phyloP scores from a whole-genome alignment of 805 yeast genomes.

The Zygotorulaspora chibaensis region DNA sequence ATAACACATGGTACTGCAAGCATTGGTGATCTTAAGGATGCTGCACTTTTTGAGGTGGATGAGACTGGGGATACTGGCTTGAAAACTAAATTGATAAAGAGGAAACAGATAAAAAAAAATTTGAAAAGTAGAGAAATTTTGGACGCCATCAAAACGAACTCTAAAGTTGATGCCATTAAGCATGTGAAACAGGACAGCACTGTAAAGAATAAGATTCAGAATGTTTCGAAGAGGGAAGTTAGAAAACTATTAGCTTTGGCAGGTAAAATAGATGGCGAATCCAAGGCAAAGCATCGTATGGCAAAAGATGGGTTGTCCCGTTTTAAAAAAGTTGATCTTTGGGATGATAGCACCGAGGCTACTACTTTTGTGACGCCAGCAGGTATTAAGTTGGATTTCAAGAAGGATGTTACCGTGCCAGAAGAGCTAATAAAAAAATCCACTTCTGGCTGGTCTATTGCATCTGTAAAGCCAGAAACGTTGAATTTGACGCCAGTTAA shows the following conservation, averaged over 20 bases:
- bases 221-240: slow-evolving; percentile 60
- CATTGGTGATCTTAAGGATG: slow-evolving; percentile 24
- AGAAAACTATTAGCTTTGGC: slow-evolving; percentile 67
- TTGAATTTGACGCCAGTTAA: slow-evolving; percentile 47
- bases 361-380: slow-evolving; percentile 25
- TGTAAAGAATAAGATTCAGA: slow-evolving; percentile 47
- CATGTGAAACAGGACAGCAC: slow-evolving; percentile 37
- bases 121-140: slow-evolving; percentile 68
- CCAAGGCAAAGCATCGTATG: slow-evolving; percentile 46
- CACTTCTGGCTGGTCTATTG: slow-evolving; percentile 47
- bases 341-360: slow-evolving; percentile 44
- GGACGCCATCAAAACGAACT: slow-evolving; percentile 47
- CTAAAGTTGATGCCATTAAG: slow-evolving; percentile 67
- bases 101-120: slow-evolving; percentile 39
- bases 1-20: slow-evolving; percentile 34
- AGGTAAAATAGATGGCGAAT: slow-evolving; percentile 61
- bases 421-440: slow-evolving; percentile 38
- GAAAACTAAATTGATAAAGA: slow-evolving; percentile 39
- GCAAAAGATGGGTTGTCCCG: slow-evolving; percentile 57
- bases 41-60: slow-evolving; percentile 48
- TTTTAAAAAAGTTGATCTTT: slow-evolving; percentile 56
- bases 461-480: slow-evolving; percentile 54
- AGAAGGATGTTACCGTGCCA: slow-evolving; percentile 35
- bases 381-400: slow-evolving; percentile 26
- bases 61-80: slow-evolving; percentile 54